Percentiles rank a stretch among this genome's conserved stretches.
phyloP scores from a whole-genome alignment of 129 eudicot genomes.

The Pulicaria dysenterica region DNA sequence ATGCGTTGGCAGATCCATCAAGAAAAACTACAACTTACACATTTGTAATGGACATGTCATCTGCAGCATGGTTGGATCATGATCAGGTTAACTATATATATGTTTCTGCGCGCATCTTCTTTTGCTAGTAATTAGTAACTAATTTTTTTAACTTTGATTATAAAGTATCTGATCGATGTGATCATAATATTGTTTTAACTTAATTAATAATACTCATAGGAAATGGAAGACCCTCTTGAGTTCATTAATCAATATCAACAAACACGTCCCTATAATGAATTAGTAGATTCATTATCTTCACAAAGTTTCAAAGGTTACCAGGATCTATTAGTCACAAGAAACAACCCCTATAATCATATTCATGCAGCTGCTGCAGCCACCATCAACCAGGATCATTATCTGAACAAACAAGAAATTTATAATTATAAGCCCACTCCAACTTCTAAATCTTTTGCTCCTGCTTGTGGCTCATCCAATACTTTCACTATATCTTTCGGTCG shows the following conservation, averaged over 20 bases:
- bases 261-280: constrained; percentile 17
- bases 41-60: constrained; percentile 24
- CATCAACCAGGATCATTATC: background rate
- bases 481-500: constrained; percentile 36
- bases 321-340: constrained; percentile 16
- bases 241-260: constrained; percentile 22
- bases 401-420: constrained; percentile 13
- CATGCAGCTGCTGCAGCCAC: background rate
- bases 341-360: background rate
- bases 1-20: background rate
- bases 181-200: too few relatives aligned
- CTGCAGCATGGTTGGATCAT: constrained; percentile 16
- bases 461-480: constrained; percentile 26
- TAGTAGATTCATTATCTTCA: constrained; percentile 25
- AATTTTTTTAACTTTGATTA: background rate
- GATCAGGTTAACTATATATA: constrained; percentile 19
- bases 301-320: constrained; percentile 19
- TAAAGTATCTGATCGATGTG: background rate
- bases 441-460: constrained; percentile 25
- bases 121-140: too few relatives aligned
- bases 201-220: background rate
- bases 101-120: background rate
- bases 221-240: constrained; percentile 19
- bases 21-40: background rate
- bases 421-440: constrained; percentile 14